Evolutionary conservation across 177 flowering plant genomes (phyloP).

Genomic region (Vitis hybrid): DNA sequence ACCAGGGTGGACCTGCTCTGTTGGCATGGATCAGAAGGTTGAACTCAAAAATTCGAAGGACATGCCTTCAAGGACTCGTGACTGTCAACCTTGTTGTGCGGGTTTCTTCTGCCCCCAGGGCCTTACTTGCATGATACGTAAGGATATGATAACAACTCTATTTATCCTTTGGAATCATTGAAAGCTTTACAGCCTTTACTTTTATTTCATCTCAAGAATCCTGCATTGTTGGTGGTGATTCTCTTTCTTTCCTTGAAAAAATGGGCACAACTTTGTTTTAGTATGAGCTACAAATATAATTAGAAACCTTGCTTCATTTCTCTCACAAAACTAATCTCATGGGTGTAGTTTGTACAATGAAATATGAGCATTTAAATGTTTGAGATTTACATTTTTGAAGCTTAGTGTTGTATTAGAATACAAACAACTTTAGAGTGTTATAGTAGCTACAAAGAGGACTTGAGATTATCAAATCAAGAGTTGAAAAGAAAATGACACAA

Average conservation of each 20-base stretch:
- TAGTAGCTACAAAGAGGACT: too few species aligned
- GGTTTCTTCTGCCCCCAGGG: conserved; percentile 51
- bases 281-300: not conserved
- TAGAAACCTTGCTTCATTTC: not conserved
- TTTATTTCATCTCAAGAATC: not conserved
- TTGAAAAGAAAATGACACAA: too few species aligned
- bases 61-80: conserved; percentile 30
- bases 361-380: too few species aligned
- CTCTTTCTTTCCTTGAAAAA: not conserved
- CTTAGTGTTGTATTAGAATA: too few species aligned
- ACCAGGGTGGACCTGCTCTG: conserved; percentile 48
- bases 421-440: too few species aligned
- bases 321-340: not conserved
- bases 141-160: conserved; percentile 18
- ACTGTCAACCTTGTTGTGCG: conserved; percentile 40
- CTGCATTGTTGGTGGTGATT: not conserved
- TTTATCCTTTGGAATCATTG: not conserved
- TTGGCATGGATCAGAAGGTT: conserved; percentile 6
- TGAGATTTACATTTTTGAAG: too few species aligned
- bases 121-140: conserved; percentile 51
- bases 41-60: conserved; percentile 18
- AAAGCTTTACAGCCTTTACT: not conserved
- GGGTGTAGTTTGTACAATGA: too few species aligned
- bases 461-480: too few species aligned
- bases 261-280: not conserved